Conservation (phyloP, 1,284 basidiomycete genomes). For the Apiotrichum gracile region DNA sequence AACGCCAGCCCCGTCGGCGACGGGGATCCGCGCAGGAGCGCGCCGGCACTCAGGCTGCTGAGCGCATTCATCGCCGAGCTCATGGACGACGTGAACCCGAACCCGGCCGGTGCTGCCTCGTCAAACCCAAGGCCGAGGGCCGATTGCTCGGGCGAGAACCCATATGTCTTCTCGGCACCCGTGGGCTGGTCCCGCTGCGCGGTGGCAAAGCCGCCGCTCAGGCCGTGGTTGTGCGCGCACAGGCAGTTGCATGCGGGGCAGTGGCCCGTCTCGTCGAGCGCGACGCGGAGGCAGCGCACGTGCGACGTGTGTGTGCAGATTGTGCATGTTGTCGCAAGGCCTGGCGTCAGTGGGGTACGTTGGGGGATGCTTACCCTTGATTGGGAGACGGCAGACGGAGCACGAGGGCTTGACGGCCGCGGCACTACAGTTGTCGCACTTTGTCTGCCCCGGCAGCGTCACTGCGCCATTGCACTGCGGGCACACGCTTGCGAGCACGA, state of each 20-base stretch:
- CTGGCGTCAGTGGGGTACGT: slow-evolving; percentile 42
- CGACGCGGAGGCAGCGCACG: slow-evolving; percentile 51
- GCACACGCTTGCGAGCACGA: slow-evolving; percentile 12
- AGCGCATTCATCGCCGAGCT: not conserved
- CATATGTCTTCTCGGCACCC: not conserved
- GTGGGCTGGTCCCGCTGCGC: slow-evolving; percentile 1
- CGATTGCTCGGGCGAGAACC: slow-evolving; percentile 1
- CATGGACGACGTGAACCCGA: not conserved
- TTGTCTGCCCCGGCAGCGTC: slow-evolving; percentile 2
- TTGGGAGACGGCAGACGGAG: slow-evolving; percentile 60
- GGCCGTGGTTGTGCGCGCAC: slow-evolving; percentile 22
- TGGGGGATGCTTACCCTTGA: slow-evolving; percentile 57
- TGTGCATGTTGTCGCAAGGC: slow-evolving; percentile 63
- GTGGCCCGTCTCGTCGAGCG: slow-evolving; percentile 8
- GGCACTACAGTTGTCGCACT: not conserved
- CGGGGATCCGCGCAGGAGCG: not conserved
- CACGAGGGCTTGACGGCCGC: slow-evolving; percentile 5
- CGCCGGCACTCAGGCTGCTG: not conserved
- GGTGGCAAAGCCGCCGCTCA: slow-evolving; percentile 15
- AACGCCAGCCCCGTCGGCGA: slow-evolving; percentile 3
- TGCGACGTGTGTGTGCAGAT: slow-evolving; percentile 63
- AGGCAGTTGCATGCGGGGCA: slow-evolving; percentile 38
- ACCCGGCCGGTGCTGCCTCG: not conserved
- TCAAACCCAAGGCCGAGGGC: too few species aligned
- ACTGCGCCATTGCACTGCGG: slow-evolving; percentile 5